Percentiles rank a stretch among this genome's conserved stretches.
These are phyloP conservation scores for Colletotrichum spaethianum DNA, from an alignment of 2,329 filamentous ascomycete species.

Conservation along the genomic window DNA sequence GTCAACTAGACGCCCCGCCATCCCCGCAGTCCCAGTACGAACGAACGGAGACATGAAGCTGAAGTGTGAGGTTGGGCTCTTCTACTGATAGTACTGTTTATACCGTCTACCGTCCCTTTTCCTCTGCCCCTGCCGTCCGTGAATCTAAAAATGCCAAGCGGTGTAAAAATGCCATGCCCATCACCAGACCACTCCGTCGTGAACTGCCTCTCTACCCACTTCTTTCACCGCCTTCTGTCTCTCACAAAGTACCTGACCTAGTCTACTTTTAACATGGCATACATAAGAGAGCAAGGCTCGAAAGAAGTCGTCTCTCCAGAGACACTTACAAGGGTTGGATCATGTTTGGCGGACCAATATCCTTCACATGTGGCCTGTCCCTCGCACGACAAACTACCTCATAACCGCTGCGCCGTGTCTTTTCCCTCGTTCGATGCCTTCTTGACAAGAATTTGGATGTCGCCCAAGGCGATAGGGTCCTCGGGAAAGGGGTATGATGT, in stretches of 20 bases:
- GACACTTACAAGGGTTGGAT: no score
- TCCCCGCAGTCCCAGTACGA: background rate
- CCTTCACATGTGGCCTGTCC: background rate
- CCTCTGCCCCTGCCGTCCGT: background rate
- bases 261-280: background rate
- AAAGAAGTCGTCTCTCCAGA: background rate
- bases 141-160: background rate
- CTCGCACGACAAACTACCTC: background rate
- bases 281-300: background rate
- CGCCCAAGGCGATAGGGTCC: background rate
- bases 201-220: background rate
- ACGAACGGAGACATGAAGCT: background rate
- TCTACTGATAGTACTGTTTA: background rate
- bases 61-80: background rate
- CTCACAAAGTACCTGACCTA: background rate
- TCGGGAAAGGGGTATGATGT: background rate
- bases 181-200: background rate
- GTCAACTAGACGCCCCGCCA: background rate
- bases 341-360: background rate
- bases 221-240: background rate
- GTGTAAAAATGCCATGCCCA: background rate
- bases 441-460: conserved; percentile 1
- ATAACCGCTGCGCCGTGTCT: no score
- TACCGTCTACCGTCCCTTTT: background rate
- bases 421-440: background rate